Conservation (phyloP, 306 rosid genomes). For the Sechiopsis laciniata region DNA sequence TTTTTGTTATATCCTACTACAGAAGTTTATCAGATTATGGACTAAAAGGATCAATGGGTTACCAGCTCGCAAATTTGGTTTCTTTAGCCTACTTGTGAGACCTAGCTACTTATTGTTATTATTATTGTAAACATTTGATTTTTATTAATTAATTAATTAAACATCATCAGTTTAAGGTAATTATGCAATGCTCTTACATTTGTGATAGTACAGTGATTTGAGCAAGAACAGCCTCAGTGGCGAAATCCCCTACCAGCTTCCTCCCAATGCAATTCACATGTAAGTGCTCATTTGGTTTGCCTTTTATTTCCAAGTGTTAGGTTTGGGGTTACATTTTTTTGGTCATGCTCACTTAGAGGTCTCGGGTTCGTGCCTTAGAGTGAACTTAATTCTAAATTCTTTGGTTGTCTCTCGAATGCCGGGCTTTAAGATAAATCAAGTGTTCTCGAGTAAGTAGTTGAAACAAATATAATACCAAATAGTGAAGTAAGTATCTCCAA, state of each 20-base stretch:
- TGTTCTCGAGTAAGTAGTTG: too few relatives aligned
- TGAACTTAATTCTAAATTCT: too few relatives aligned
- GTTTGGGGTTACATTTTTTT: too few relatives aligned
- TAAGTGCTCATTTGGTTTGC: constrained; percentile 27
- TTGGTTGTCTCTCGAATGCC: too few relatives aligned
- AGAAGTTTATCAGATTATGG: constrained; percentile 58
- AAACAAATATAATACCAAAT: too few relatives aligned
- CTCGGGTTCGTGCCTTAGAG: too few relatives aligned
- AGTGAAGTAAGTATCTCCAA: too few relatives aligned
- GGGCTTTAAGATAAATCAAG: too few relatives aligned
- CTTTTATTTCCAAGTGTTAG: too few relatives aligned
- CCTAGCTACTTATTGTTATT: constrained; percentile 28
- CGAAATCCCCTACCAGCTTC: constrained; percentile 84
- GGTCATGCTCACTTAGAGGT: too few relatives aligned
- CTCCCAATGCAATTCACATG: constrained; percentile 64
- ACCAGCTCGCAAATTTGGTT: constrained; percentile 63
- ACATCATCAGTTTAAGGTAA: constrained; percentile 32
- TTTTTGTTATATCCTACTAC: constrained; percentile 8
- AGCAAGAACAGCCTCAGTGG: constrained; percentile 76
- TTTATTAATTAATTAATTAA: not conserved
- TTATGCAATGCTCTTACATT: constrained; percentile 32
- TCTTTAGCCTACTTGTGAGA: constrained; percentile 78
- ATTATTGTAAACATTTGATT: constrained; percentile 13
- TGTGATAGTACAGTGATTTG: constrained; percentile 85
- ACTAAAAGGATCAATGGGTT: constrained; percentile 71